Evolutionary conservation across 106 monocot genomes (phyloP).

Genomic region (Triglochin maritima): DNA sequence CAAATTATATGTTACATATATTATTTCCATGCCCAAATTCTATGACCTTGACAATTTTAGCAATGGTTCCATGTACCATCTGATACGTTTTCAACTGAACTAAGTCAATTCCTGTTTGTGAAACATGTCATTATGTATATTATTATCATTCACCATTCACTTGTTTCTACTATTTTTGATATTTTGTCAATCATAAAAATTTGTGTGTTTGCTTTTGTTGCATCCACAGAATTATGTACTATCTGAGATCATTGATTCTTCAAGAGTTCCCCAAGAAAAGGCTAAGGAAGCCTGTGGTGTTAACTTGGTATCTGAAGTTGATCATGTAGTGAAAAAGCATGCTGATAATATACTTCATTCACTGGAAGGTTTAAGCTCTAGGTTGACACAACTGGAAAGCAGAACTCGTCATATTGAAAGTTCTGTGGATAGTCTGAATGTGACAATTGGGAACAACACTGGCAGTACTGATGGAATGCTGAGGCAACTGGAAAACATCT

Average conservation of each 20-base stretch:
- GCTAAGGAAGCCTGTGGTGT: slow-evolving; percentile 18
- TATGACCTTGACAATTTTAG: background rate
- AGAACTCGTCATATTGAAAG: slow-evolving; percentile 42
- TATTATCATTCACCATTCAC: background rate
- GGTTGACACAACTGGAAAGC: slow-evolving; percentile 48
- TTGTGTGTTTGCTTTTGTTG: background rate
- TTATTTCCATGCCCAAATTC: background rate
- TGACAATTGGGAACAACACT: slow-evolving; percentile 24
- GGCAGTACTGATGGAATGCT: slow-evolving; percentile 57
- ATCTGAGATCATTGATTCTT: slow-evolving; percentile 34
- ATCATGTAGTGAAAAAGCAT: slow-evolving; percentile 15
- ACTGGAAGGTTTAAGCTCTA: slow-evolving; percentile 19
- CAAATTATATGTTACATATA: background rate
- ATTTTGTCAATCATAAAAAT: background rate
- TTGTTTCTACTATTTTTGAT: background rate
- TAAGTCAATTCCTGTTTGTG: background rate
- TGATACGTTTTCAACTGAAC: background rate
- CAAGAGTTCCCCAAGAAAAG: slow-evolving; percentile 30
- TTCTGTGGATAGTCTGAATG: slow-evolving; percentile 47
- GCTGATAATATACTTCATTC: slow-evolving; percentile 8
- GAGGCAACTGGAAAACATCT: slow-evolving; percentile 49
- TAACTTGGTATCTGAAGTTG: slow-evolving; percentile 14
- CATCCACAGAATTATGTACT: slow-evolving; percentile 33
- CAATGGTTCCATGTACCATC: background rate
- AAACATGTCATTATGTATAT: background rate